A percentile compares a stretch with the other conserved stretches of the same genome.
Conservation (phyloP, 306 rosid species). For the Canavalia gladiata region DNA sequence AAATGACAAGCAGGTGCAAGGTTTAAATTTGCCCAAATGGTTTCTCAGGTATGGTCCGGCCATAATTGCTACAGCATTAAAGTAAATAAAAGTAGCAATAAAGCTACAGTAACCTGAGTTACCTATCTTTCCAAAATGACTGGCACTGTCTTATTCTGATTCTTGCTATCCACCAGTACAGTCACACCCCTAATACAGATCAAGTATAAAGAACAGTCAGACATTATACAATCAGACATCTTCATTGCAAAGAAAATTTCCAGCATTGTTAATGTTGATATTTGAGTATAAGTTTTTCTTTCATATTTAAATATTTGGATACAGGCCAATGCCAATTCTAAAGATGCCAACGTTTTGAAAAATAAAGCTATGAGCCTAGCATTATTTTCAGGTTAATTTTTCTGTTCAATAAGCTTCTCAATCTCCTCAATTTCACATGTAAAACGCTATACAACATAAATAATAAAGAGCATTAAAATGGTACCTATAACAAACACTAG, state of each 20-base stretch:
- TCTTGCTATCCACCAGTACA: slow-evolving; percentile 48
- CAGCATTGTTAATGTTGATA: neutral
- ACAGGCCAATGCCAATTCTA: neutral
- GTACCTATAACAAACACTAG: neutral
- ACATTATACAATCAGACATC: slow-evolving; percentile 5
- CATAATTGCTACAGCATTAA: slow-evolving; percentile 52
- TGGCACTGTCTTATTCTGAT: slow-evolving; percentile 54
- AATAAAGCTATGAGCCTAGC: neutral
- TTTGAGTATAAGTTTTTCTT: neutral
- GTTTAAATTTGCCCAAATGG: slow-evolving; percentile 39
- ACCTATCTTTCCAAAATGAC: slow-evolving; percentile 49
- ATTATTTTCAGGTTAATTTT: slow-evolving; percentile 20
- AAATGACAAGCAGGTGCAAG: slow-evolving; percentile 44
- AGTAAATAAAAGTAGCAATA: slow-evolving; percentile 42
- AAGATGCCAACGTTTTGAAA: neutral
- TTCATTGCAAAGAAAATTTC: slow-evolving; percentile 18
- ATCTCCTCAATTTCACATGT: neutral
- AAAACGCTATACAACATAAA: slow-evolving; percentile 21
- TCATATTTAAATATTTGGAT: neutral
- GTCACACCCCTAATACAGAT: slow-evolving; percentile 45
- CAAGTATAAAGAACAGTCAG: slow-evolving; percentile 8
- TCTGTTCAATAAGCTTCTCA: slow-evolving; percentile 5
- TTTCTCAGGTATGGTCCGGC: slow-evolving; percentile 48
- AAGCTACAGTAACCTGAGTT: slow-evolving; percentile 49
- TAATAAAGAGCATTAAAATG: neutral